These are phyloP conservation scores for Xylariaceae sp. DNA, from an alignment of 2,329 filamentous ascomycete species.

Conservation along the genomic window DNA sequence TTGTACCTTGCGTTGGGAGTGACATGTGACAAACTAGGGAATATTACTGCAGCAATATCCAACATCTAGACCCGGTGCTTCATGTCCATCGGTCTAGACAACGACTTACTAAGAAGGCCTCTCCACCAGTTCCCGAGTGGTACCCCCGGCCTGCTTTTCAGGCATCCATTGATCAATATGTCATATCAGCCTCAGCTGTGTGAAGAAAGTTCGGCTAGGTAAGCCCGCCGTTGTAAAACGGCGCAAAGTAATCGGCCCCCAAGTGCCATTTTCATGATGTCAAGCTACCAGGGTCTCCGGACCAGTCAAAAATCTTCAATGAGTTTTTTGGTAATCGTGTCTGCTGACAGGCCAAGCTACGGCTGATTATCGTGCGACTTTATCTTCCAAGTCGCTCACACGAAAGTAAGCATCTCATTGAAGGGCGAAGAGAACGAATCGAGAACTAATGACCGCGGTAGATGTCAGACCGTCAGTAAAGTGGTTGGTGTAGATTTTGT, in stretches of 20 bases:
- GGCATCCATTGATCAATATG: background rate
- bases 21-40: conserved; percentile 12
- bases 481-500: conserved; percentile 2
- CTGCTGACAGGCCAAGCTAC: conserved; percentile 22
- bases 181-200: conserved; percentile 24
- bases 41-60: conserved; percentile 14
- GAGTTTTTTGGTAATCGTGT: background rate
- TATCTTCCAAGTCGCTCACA: too few species aligned
- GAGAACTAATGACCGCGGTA: background rate
- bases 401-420: too few species aligned
- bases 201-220: conserved; percentile 4
- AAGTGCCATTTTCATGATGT: conserved; percentile 21
- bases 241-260: conserved; percentile 18
- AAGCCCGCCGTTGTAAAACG: conserved; percentile 13
- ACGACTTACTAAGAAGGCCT: background rate
- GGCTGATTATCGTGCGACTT: conserved; percentile 21
- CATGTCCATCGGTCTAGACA: conserved; percentile 15
- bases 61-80: conserved; percentile 1
- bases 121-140: conserved; percentile 1
- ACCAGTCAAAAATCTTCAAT: conserved; percentile 17
- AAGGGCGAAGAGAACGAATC: background rate
- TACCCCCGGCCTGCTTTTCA: conserved; percentile 11
- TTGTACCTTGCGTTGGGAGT: conserved; percentile 27
- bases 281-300: conserved; percentile 5
- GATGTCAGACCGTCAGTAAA: conserved; percentile 9